These are phyloP conservation scores for Aspergillus heteromorphus DNA, from an alignment of 495 filamentous ascomycete species.

Conservation along the genomic window DNA sequence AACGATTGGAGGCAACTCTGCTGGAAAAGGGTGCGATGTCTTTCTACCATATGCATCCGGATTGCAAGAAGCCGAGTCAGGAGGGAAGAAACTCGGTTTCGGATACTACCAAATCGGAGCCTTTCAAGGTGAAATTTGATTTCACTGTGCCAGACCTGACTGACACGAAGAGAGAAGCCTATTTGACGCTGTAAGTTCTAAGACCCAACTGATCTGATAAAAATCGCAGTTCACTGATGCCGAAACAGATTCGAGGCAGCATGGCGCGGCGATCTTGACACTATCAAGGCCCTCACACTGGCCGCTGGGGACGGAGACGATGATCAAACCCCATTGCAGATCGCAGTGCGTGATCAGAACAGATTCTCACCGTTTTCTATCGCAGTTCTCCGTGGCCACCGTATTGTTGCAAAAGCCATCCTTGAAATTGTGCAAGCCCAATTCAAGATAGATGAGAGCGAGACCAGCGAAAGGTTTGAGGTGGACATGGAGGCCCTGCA, in stretches of 20 bases:
- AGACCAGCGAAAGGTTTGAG: slow-evolving; percentile 20
- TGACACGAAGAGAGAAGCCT: slow-evolving; percentile 46
- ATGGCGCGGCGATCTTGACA: slow-evolving; percentile 59
- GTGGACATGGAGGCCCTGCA: slow-evolving; percentile 11
- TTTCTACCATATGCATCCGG: slow-evolving; percentile 58
- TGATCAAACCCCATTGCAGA: slow-evolving; percentile 50
- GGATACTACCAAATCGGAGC: slow-evolving; percentile 5
- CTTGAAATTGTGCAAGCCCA: slow-evolving; percentile 63
- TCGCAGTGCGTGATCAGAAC: slow-evolving; percentile 49
- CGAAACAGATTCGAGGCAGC: slow-evolving; percentile 57
- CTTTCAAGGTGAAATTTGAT: slow-evolving; percentile 44
- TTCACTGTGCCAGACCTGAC: slow-evolving; percentile 49
- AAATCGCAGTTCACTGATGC: slow-evolving; percentile 8
- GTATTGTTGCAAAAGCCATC: slow-evolving; percentile 54
- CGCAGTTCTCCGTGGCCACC: slow-evolving; percentile 57
- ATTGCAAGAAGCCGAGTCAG: slow-evolving; percentile 18
- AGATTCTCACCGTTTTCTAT: slow-evolving; percentile 55
- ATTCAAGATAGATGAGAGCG: slow-evolving; percentile 44
- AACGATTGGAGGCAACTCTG: slow-evolving; percentile 48
- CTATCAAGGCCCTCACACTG: slow-evolving; percentile 45
- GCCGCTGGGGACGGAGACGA: slow-evolving; percentile 31
- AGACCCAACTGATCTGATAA: neutral
- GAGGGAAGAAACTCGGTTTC: neutral
- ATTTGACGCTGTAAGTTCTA: slow-evolving; percentile 44
- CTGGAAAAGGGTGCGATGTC: slow-evolving; percentile 56